phyloP scores from a whole-genome alignment of 306 rosid species.

The peach (Prunus persica) region DNA sequence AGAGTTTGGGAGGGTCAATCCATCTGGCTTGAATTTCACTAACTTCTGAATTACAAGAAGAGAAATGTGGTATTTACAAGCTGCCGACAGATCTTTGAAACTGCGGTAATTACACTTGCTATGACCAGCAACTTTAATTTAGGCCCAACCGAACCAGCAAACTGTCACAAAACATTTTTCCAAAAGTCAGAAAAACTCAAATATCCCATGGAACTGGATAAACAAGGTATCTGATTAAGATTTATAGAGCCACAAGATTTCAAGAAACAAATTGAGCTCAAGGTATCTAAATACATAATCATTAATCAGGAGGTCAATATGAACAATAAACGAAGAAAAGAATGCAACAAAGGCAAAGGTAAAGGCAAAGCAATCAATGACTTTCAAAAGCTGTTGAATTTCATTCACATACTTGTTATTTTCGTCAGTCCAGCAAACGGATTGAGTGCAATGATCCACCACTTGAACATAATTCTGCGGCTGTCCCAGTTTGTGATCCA shows the following conservation, averaged over 20 bases:
- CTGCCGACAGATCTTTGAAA: background rate
- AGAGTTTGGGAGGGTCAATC: background rate
- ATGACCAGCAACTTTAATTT: conserved; percentile 8
- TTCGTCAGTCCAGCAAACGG: conserved; percentile 34
- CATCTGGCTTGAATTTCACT: background rate
- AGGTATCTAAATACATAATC: too few relatives aligned
- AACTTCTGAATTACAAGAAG: background rate
- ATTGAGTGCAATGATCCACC: conserved; percentile 23
- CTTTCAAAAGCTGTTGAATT: background rate
- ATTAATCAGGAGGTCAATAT: too few relatives aligned
- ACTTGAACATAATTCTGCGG: conserved; percentile 26
- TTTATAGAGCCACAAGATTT: background rate
- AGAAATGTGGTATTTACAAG: background rate
- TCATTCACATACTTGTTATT: conserved; percentile 13
- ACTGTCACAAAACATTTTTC: conserved; percentile 17
- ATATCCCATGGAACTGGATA: background rate
- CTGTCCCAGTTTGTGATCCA: conserved; percentile 48
- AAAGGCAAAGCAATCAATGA: background rate
- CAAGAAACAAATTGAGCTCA: too few relatives aligned
- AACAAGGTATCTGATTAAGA: background rate
- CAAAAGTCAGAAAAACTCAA: background rate
- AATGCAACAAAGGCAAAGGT: background rate
- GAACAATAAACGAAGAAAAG: background rate
- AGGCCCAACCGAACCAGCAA: conserved; percentile 30
- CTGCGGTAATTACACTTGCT: background rate